Evolutionary conservation across 164 flowering plant genomes (phyloP).

Genomic region (Euptelea pleiosperma): DNA sequence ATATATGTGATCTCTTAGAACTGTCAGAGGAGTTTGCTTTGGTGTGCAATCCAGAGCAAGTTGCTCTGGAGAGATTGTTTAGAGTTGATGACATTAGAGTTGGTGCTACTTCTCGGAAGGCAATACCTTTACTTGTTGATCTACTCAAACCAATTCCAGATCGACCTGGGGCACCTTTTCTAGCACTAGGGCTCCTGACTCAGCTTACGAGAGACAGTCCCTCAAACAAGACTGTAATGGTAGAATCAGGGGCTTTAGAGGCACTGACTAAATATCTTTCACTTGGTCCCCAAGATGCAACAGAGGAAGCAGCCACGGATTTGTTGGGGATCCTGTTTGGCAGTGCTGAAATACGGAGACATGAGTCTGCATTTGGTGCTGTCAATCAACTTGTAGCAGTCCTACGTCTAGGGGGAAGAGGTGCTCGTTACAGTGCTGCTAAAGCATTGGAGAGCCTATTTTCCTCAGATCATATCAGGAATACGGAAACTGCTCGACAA

Average conservation of each 20-base stretch:
- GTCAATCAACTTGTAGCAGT: constrained; percentile 96
- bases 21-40: constrained; percentile 73
- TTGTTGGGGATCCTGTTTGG: constrained; percentile 74
- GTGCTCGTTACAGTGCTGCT: constrained; percentile 92
- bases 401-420: constrained; percentile 87
- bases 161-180: constrained; percentile 95
- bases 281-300: constrained; percentile 93
- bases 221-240: constrained; percentile 83
- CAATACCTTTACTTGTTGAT: constrained; percentile 91
- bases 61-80: constrained; percentile 90
- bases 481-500: constrained; percentile 81
- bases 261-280: constrained; percentile 92
- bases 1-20: constrained; percentile 69
- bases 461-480: constrained; percentile 86
- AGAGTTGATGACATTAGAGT: constrained; percentile 96
- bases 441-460: constrained; percentile 93
- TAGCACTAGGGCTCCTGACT: constrained; percentile 77
- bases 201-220: constrained; percentile 90
- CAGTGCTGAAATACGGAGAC: constrained; percentile 86
- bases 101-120: constrained; percentile 94
- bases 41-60: constrained; percentile 84
- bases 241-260: constrained; percentile 92
- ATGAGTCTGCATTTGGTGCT: constrained; percentile 89
- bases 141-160: constrained; percentile 97
- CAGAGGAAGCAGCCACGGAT: constrained; percentile 97